A percentile compares a stretch with the other conserved stretches of the same genome.
These are phyloP conservation scores for Rhytidhysteron rufulum DNA, from an alignment of 2,329 filamentous ascomycete genomes.

Conservation along the genomic window DNA sequence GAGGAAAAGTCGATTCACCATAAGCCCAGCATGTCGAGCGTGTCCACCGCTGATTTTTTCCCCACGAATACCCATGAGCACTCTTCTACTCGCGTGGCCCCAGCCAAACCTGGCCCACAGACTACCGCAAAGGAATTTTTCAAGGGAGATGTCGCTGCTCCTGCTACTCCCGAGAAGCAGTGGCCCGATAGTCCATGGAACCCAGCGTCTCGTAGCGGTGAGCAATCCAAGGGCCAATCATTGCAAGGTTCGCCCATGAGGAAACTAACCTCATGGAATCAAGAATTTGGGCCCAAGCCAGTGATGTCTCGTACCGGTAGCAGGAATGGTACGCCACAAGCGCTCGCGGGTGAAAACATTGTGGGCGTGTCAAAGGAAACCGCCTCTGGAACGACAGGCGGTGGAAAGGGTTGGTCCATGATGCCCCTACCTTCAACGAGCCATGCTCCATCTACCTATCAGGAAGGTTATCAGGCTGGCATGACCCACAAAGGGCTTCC, in stretches of 20 bases:
- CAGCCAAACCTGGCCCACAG: conserved; percentile 17
- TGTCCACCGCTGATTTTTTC: conserved; percentile 40
- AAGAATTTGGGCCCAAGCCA: conserved; percentile 24
- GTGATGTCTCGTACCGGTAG: conserved; percentile 10
- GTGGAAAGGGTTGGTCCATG: conserved; percentile 21
- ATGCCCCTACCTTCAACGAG: conserved; percentile 13
- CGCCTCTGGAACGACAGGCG: conserved; percentile 14
- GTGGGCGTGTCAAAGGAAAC: conserved; percentile 4
- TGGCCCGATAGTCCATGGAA: conserved; percentile 35
- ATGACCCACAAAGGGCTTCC: conserved; percentile 32
- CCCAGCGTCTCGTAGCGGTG: conserved; percentile 7
- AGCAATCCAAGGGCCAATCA: background rate
- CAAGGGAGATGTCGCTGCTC: conserved; percentile 15
- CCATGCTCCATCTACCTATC: conserved; percentile 30
- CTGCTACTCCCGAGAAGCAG: conserved; percentile 32
- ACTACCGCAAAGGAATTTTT: conserved; percentile 9
- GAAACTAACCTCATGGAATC: conserved; percentile 28
- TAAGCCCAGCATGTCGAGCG: conserved; percentile 35
- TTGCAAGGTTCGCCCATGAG: conserved; percentile 10
- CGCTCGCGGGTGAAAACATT: background rate
- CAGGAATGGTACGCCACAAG: conserved; percentile 5
- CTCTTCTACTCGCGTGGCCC: conserved; percentile 33
- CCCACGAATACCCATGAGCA: conserved; percentile 39
- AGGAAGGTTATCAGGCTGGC: conserved; percentile 36
- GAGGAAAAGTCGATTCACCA: conserved; percentile 16